Percentiles rank a stretch among this genome's conserved stretches.
phyloP scores from a whole-genome alignment of 345 rosid genomes.

The Sonneratia caseolaris region DNA sequence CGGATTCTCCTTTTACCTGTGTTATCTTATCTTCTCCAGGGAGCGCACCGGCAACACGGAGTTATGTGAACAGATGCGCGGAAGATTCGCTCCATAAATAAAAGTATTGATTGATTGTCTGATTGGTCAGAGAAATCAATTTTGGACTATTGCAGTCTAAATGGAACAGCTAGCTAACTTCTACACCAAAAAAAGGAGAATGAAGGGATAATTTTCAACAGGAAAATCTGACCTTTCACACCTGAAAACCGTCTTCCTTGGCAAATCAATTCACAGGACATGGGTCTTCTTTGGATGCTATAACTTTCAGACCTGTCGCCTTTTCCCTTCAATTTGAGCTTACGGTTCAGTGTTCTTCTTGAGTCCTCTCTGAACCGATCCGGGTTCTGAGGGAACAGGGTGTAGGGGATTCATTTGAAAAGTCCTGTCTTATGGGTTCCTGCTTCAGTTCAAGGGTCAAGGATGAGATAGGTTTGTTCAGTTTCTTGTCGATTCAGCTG shows the following conservation, averaged over 20 bases:
- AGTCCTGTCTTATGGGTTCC: slow-evolving; percentile 48
- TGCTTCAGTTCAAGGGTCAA: slow-evolving; percentile 38
- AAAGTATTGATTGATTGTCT: neutral
- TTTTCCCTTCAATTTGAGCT: neutral
- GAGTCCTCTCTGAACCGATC: neutral
- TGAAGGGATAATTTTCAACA: too few species aligned
- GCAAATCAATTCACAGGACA: neutral
- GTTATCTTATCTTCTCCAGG: too few species aligned
- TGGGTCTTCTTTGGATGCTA: too few species aligned
- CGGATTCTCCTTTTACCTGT: too few species aligned
- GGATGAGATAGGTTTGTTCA: slow-evolving; percentile 2
- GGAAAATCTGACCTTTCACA: neutral
- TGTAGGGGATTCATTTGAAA: neutral
- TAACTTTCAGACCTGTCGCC: neutral
- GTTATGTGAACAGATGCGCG: too few species aligned
- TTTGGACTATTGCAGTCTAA: neutral
- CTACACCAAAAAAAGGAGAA: neutral
- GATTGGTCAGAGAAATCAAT: neutral
- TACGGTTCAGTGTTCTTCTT: neutral
- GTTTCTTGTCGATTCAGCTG: neutral
- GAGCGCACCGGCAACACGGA: too few species aligned
- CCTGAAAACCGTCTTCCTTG: neutral
- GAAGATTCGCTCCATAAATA: too few species aligned
- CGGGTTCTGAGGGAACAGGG: neutral
- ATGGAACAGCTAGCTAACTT: neutral